A percentile compares a stretch with the other conserved stretches of the same genome.
Evolutionary conservation across 2,329 filamentous ascomycete genomes (phyloP).

Genomic region (Trichoderma pleuroti): DNA sequence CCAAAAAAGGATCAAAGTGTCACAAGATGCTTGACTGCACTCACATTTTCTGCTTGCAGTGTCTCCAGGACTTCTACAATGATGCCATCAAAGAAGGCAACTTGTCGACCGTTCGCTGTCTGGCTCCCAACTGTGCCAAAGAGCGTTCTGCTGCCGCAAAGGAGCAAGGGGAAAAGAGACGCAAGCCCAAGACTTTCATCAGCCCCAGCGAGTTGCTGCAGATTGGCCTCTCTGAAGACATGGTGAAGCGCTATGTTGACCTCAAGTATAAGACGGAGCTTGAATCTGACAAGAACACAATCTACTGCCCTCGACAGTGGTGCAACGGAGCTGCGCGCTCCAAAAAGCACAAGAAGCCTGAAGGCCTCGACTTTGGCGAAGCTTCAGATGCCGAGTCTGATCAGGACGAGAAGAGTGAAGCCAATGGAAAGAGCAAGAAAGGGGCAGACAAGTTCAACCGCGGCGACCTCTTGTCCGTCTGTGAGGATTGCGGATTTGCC

Average conservation of each 20-base stretch:
- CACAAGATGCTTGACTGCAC: slow-evolving; percentile 79
- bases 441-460: slow-evolving; percentile 36
- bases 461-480: slow-evolving; percentile 72
- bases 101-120: slow-evolving; percentile 72
- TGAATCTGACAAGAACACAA: slow-evolving; percentile 84
- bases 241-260: slow-evolving; percentile 80
- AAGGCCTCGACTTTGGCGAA: slow-evolving; percentile 59
- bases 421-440: slow-evolving; percentile 24
- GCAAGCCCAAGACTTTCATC: slow-evolving; percentile 63
- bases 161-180: slow-evolving; percentile 23
- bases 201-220: slow-evolving; percentile 81
- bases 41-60: slow-evolving; percentile 88
- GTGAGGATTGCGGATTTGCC: slow-evolving; percentile 83
- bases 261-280: slow-evolving; percentile 91
- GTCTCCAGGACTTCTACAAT: slow-evolving; percentile 86
- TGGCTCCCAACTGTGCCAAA: slow-evolving; percentile 74
- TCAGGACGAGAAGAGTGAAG: slow-evolving; percentile 21
- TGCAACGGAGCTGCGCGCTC: slow-evolving; percentile 85
- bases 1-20: slow-evolving; percentile 80
- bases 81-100: slow-evolving; percentile 84
- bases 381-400: slow-evolving; percentile 51
- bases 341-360: slow-evolving; percentile 67
- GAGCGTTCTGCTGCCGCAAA: slow-evolving; percentile 40
- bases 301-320: slow-evolving; percentile 90
- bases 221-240: slow-evolving; percentile 66